A percentile compares a stretch with the other conserved stretches of the same genome.
These are phyloP conservation scores for Calonectria naviculata DNA, from an alignment of 2,329 filamentous ascomycete genomes.

Conservation along the genomic window DNA sequence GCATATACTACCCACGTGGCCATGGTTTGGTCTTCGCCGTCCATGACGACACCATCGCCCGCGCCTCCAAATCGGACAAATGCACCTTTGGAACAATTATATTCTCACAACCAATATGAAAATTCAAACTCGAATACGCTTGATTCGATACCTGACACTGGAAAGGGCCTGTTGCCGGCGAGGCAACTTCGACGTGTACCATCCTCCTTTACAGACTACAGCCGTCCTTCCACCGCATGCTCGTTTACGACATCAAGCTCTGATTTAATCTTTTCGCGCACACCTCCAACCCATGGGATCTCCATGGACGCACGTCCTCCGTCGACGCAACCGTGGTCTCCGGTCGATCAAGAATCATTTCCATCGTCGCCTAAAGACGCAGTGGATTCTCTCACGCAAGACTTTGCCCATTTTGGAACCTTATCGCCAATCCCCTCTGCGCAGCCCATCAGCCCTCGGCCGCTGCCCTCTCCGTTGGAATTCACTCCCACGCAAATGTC, in stretches of 20 bases:
- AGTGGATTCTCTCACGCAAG: not conserved
- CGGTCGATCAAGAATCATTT: not conserved
- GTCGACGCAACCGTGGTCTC: not conserved
- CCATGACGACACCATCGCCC: conserved; percentile 10
- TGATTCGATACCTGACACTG: conserved; percentile 11
- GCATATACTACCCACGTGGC: conserved; percentile 47
- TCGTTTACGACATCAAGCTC: conserved; percentile 38
- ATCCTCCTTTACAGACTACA: conserved; percentile 10
- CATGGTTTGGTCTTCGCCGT: conserved; percentile 51
- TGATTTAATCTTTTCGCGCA: conserved; percentile 26
- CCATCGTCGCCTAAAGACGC: not conserved
- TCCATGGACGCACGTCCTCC: not conserved
- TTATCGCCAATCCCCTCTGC: conserved; percentile 36
- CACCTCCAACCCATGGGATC: conserved; percentile 14
- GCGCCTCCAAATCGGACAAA: conserved; percentile 14
- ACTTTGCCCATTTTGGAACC: not conserved
- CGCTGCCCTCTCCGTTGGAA: conserved; percentile 24
- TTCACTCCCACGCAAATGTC: conserved; percentile 23
- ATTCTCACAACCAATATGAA: conserved; percentile 10
- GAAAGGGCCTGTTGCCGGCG: conserved; percentile 6
- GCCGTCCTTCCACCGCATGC: conserved; percentile 27
- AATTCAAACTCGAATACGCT: conserved; percentile 22
- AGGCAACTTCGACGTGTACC: conserved; percentile 12
- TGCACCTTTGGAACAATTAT: not conserved
- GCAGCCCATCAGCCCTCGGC: conserved; percentile 31